A percentile compares a stretch with the other conserved stretches of the same genome.
These are phyloP conservation scores for Cadophora malorum DNA, from an alignment of 2,329 filamentous ascomycete genomes.

Conservation along the genomic window DNA sequence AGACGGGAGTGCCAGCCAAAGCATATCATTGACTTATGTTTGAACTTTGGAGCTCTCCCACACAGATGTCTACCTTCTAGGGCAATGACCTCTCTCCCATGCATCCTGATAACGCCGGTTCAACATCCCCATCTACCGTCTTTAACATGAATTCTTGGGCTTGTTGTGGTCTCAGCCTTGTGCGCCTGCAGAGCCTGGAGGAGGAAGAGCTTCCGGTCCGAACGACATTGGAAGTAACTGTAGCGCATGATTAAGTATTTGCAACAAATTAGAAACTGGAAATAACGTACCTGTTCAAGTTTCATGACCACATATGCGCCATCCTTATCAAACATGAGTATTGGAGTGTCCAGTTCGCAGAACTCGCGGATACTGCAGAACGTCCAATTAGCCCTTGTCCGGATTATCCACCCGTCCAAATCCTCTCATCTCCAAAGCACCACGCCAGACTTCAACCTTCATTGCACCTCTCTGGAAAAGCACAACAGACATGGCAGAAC, in stretches of 20 bases:
- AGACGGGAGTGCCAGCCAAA: no score
- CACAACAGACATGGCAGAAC: constrained; percentile 39
- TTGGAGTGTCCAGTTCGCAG: constrained; percentile 69
- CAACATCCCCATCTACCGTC: neutral
- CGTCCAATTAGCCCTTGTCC: constrained; percentile 10
- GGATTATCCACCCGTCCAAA: neutral
- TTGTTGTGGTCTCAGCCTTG: constrained; percentile 26
- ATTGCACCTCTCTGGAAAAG: neutral
- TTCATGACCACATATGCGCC: constrained; percentile 73
- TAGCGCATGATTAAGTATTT: constrained; percentile 13
- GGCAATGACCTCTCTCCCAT: neutral
- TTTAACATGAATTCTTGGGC: neutral
- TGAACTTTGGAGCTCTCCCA: neutral
- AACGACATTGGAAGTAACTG: constrained; percentile 73
- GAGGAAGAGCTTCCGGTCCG: constrained; percentile 63
- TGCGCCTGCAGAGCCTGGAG: constrained; percentile 35
- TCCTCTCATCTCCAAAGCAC: neutral
- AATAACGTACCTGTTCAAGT: constrained; percentile 65
- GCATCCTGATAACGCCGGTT: neutral
- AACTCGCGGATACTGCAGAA: constrained; percentile 75
- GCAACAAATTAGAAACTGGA: neutral
- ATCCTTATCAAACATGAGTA: constrained; percentile 92
- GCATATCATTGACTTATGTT: no score
- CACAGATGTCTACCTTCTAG: constrained; percentile 1
- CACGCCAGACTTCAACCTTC: neutral